Base-by-base conservation (phyloP, 768 basidiomycete genomes). In the Leccinum arenicola region DNA sequence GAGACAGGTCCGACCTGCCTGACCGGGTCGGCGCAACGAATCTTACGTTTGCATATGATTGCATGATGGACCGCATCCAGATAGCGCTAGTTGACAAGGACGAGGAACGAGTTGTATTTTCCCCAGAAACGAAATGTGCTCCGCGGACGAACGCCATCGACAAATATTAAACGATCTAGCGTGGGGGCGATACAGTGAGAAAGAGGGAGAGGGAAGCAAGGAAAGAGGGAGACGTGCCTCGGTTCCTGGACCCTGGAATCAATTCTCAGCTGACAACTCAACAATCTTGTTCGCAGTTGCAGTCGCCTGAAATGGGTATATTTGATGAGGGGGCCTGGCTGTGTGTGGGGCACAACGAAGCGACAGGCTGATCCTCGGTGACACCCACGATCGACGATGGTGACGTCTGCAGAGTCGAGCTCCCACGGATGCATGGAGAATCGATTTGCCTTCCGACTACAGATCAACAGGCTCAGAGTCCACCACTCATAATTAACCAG, bases 231-330 rank as follows among this genome's bases (percentile, higher is more conserved):
- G 43, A 45, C 10, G 12, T 17, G 27, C 31, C 33, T 57, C 59
- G 31, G 63, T 61, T 52, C 56, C 63, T 65, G 54, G 55, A 10
- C 12, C 43, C n/a, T 45, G 43, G n/a, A 11, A n/a, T 56, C 49
- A 52, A 43, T 40, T 43, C 29, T 45, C 50, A n/a, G 25, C 15
- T 11, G 35, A 52, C 55, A 40, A 54, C 4, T 36, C 35, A 12
- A 58, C 38, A 54, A 48, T 43, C 21, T 54, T 17, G 4, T 17
- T 21, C 15, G 15, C 25, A 35, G 2, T 29, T 40, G 15, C 58
- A 60, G 38, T 40, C 17, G 43, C 43, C 19, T 23, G 51, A 33
- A 40, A 51, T n/a, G 7, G 17, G 43, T 11, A 25, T 35, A 23
- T 40, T 27, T 17, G 51, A 43, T 43, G 50, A 52, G 52, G 15